Evolutionary conservation across 768 basidiomycete genomes (phyloP), one percentile per base, ranked within the genome.

Genomic region (Russula vinacea): DNA sequence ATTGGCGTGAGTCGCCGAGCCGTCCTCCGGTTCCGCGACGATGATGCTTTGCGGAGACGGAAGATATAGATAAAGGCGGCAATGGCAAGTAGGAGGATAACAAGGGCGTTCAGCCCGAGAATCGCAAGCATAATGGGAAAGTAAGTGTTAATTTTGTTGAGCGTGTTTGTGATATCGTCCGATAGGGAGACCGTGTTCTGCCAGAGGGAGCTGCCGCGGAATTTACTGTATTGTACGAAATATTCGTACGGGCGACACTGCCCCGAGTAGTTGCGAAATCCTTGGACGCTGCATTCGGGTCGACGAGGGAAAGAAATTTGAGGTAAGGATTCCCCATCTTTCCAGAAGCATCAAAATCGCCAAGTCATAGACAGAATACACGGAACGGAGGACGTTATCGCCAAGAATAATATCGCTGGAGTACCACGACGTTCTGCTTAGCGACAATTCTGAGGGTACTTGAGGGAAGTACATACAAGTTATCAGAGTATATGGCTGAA

Each of bases 281-380:
- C 52, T 76, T 70, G 17, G 89, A 90, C 24, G 89, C 91, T 58
- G 83, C 71, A 69, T 85, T 77, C 22, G 91, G 85, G 71, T 91
- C 80, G 65, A 89, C 74, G 58, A 91, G 79, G 16, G 89, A 76
- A 65, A 91, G 79, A 44, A 94, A 75, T 74, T 87, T 86, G 76
- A 94, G 81, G 73, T 89, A 91, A 5, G 92, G 92, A 71, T 86
- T 74, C 45, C 89, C 90, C 84, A 86, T 86, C 17, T 80, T 74
- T 42, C 84, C 86, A 5, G 80, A 76, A 14, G 79, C 72, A 70
- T 86, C 82, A 68, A 84, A 91, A 75, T 93, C 89, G 26, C 91
- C 91, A 71, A 94, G 74, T 92, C 88, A 73, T 92, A 94, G 61
- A 94, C 76, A 9, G 89, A 82, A 74, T 93, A 93, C 44, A 92